These are phyloP conservation scores for Paecilomyces niveus DNA, from an alignment of 2,329 filamentous ascomycete species.

Conservation along the genomic window DNA sequence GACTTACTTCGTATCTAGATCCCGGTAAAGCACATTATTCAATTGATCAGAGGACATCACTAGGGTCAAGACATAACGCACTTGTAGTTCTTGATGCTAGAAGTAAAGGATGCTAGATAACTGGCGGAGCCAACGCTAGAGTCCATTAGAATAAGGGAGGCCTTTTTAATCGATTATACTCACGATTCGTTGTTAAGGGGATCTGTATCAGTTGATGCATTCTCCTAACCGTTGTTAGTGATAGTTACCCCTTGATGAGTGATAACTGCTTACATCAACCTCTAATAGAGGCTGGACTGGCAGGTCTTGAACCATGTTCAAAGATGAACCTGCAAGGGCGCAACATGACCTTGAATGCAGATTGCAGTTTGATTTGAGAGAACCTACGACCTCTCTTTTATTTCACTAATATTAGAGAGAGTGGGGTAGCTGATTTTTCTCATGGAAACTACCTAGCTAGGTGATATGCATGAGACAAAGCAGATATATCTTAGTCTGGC, in stretches of 20 bases:
- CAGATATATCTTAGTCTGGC: too few species aligned
- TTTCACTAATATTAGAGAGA: too few species aligned
- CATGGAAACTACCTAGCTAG: too few species aligned
- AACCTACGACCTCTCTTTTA: too few species aligned
- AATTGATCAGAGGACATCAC: background rate
- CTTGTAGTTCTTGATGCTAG: constrained; percentile 7
- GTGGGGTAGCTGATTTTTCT: too few species aligned
- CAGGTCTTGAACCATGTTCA: constrained; percentile 2
- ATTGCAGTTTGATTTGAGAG: too few species aligned
- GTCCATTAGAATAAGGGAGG: too few species aligned
- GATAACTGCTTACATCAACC: constrained; percentile 4
- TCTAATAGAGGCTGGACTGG: constrained; percentile 2
- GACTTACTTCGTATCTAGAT: constrained; percentile 7
- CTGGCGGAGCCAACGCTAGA: constrained; percentile 1
- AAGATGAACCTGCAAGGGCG: too few species aligned
- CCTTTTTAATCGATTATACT: background rate
- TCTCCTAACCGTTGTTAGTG: constrained; percentile 1
- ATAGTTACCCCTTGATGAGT: background rate
- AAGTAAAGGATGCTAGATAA: constrained; percentile 4
- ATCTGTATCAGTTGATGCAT: background rate
- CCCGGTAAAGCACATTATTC: background rate
- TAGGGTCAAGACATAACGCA: background rate
- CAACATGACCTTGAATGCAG: too few species aligned
- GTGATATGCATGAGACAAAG: too few species aligned
- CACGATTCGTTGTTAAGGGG: background rate